Evolutionary conservation across 2,329 filamentous ascomycete genomes (phyloP).

Genomic region (Akanthomyces muscarius): DNA sequence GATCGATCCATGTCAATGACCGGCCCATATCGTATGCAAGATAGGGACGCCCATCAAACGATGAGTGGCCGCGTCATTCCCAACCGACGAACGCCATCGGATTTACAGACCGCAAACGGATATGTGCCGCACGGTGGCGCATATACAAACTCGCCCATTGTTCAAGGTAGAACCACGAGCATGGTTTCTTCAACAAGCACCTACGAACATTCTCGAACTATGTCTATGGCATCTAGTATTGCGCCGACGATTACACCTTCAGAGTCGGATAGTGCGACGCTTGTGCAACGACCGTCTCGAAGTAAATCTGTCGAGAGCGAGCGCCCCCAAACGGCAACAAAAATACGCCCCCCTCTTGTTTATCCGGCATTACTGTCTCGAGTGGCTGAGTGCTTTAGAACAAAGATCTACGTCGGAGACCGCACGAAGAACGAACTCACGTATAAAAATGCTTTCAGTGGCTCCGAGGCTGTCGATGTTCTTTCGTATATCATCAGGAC

Average conservation of each 20-base stretch:
- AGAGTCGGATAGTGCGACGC: constrained; percentile 47
- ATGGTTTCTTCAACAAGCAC: constrained; percentile 53
- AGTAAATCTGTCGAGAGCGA: constrained; percentile 53
- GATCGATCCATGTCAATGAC: constrained; percentile 97
- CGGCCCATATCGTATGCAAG: constrained; percentile 63
- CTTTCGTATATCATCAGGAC: constrained; percentile 97
- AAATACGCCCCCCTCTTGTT: constrained; percentile 74
- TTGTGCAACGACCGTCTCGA: constrained; percentile 55
- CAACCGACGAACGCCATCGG: constrained; percentile 51
- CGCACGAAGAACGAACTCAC: constrained; percentile 94
- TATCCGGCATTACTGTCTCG: constrained; percentile 93
- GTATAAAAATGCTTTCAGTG: constrained; percentile 96
- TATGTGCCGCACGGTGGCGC: constrained; percentile 34
- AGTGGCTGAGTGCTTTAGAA: constrained; percentile 87
- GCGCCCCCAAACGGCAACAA: constrained; percentile 52
- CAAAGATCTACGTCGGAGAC: constrained; percentile 80
- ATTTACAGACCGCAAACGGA: constrained; percentile 36
- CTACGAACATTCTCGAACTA: constrained; percentile 57
- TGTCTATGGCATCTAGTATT: constrained; percentile 90
- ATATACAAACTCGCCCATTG: constrained; percentile 46
- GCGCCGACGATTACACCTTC: constrained; percentile 65
- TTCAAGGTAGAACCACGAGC: constrained; percentile 56
- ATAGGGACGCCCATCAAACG: constrained; percentile 79
- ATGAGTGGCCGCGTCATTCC: constrained; percentile 92
- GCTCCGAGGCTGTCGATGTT: constrained; percentile 90